phyloP scores from a whole-genome alignment of 2,329 filamentous ascomycete genomes.

The Colletotrichum sp. region DNA sequence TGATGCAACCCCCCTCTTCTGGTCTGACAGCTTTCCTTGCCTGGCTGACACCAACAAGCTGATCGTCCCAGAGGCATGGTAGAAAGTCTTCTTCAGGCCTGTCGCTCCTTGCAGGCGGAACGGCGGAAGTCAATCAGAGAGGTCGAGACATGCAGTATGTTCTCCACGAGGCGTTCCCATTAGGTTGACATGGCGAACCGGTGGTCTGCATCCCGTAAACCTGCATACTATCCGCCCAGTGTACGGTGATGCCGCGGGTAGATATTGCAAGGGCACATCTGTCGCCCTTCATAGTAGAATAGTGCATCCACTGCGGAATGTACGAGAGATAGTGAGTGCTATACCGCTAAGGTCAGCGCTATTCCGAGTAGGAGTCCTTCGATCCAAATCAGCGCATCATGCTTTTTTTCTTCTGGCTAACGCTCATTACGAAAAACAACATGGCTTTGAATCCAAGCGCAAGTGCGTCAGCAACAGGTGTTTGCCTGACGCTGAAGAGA shows the following conservation, averaged over 20 bases:
- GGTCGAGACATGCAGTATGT: slow-evolving; percentile 2
- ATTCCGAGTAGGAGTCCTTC: neutral
- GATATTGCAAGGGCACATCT: neutral
- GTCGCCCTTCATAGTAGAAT: neutral
- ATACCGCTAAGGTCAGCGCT: neutral
- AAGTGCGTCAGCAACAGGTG: neutral
- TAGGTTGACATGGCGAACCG: neutral
- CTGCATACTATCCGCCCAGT: neutral
- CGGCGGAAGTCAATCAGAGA: slow-evolving; percentile 18
- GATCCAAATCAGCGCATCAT: neutral
- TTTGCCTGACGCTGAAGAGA: neutral
- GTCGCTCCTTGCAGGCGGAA: slow-evolving; percentile 20
- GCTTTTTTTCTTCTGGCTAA: neutral
- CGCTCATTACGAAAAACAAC: neutral
- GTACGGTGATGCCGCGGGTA: neutral
- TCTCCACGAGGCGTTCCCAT: slow-evolving; percentile 10
- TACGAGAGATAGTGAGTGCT: neutral
- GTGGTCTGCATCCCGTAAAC: neutral
- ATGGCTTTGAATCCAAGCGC: neutral
- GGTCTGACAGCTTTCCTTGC: neutral
- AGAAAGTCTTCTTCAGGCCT: neutral
- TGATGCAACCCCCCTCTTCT: slow-evolving; percentile 5
- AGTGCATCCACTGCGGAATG: neutral
- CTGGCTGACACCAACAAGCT: neutral
- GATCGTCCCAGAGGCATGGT: slow-evolving; percentile 10